Evolutionary conservation across 805 yeast species (phyloP), one percentile per base, ranked within the genome.

Genomic region (Ogataea parapolymorpha): DNA sequence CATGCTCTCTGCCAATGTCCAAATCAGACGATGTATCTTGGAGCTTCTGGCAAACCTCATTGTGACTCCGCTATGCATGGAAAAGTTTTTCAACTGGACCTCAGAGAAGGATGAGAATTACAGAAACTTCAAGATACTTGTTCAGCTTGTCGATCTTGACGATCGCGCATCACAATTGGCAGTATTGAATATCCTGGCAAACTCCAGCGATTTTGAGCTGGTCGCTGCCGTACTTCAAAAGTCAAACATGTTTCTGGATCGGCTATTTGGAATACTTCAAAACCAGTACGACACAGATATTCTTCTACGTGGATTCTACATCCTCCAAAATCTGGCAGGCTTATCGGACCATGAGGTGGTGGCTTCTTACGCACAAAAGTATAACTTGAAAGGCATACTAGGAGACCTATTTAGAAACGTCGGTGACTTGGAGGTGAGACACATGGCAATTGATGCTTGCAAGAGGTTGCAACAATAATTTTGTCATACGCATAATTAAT

Each of bases 51-150:
- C 74, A 10, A 77, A 77, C 51, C 51, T 78, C 26, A 64, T 72
- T 3, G 46, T 55, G 10, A 47, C 55, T 11, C 71, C 71, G 1
- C 17, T 51, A 6, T 61, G 69, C 41, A 59, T 77, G 25, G 80
- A 77, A 2, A 75, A 77, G 45, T 72, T 83, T 50, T 84, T 84
- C 65, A 79, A 82, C 50, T 66, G 77, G 68, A 31, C 30, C 6
- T 13, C 25, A 12, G 72, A 65, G 9, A 57, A 58, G 10, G 54
- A 59, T 17, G 48, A 53, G 6, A 64, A 70, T 41, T 56, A 59
- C 29, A 59, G 55, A 38, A 71, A 73, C 46, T 77, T 71, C 41
- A 64, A 65, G 7, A 54, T 66, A 0, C 40, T 72, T 13, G 71
- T 68, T 3, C 71, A 70, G 46, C 54, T 70, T 40, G 59, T 69